Evolutionary conservation across 1,139 yeast genomes (phyloP).

Genomic region (Pichia sp.): DNA sequence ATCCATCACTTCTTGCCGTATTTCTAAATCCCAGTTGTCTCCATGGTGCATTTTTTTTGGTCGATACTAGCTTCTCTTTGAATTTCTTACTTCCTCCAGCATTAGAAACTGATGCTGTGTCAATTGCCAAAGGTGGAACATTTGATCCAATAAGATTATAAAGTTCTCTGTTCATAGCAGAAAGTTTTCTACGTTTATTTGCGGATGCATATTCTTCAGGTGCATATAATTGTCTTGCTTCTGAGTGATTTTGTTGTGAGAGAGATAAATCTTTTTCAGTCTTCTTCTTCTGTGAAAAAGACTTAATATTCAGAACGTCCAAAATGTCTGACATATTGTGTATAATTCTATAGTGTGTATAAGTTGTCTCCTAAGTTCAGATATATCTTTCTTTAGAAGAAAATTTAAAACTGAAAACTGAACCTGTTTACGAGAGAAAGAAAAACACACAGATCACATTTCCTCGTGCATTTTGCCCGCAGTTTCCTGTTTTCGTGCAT

Average conservation of each 20-base stretch:
- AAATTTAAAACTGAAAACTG: too few species aligned
- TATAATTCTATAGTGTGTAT: background rate
- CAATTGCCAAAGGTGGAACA: conserved; percentile 76
- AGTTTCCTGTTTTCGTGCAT: too few species aligned
- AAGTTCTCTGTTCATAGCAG: conserved; percentile 88
- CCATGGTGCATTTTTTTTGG: conserved; percentile 54
- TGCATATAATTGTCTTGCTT: conserved; percentile 11
- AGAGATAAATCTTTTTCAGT: conserved; percentile 23
- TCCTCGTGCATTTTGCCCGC: too few species aligned
- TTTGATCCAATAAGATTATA: conserved; percentile 86
- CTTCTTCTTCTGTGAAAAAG: conserved; percentile 29
- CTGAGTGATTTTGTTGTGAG: conserved; percentile 6
- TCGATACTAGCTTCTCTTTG: conserved; percentile 53
- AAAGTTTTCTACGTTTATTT: conserved; percentile 25
- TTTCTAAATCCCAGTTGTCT: conserved; percentile 56
- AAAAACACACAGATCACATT: too few species aligned
- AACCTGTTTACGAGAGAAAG: too few species aligned
- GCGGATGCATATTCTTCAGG: conserved; percentile 18
- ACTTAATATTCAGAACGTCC: conserved; percentile 68
- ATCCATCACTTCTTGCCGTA: conserved; percentile 39
- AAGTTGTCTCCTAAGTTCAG: too few species aligned
- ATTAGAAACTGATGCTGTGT: conserved; percentile 22
- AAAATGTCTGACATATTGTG: conserved; percentile 49
- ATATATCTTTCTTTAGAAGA: too few species aligned
- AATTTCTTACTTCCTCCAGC: conserved; percentile 35